Evolutionary conservation across 2,329 filamentous ascomycete genomes (phyloP).

Genomic region (Mycosphaerella arachidis): DNA sequence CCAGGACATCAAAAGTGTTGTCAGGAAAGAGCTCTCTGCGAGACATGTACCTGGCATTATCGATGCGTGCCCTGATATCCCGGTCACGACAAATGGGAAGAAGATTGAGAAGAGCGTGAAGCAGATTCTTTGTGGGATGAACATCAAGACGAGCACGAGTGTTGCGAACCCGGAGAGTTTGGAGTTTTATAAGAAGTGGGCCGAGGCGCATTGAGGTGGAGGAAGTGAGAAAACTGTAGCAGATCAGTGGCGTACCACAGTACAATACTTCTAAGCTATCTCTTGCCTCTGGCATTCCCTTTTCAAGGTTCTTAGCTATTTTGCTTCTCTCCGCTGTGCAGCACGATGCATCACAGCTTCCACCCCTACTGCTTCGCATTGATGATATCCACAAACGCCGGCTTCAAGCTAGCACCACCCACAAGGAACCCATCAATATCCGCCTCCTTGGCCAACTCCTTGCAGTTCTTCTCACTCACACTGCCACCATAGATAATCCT

Average conservation of each 20-base stretch:
- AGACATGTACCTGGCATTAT: conserved; percentile 83
- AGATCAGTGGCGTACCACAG: neutral
- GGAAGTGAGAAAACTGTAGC: neutral
- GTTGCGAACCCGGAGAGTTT: conserved; percentile 89
- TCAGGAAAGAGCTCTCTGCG: conserved; percentile 76
- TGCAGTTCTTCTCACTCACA: conserved; percentile 97
- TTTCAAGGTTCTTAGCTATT: neutral
- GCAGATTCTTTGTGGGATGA: conserved; percentile 84
- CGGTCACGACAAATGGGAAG: conserved; percentile 90
- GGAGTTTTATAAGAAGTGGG: conserved; percentile 83
- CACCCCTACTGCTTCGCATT: conserved; percentile 48
- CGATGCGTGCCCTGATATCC: conserved; percentile 79
- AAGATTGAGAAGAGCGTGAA: conserved; percentile 98
- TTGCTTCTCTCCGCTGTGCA: no score
- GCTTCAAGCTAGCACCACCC: conserved; percentile 93
- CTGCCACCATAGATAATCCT: conserved; percentile 95
- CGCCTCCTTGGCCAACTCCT: conserved; percentile 80
- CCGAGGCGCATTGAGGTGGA: conserved; percentile 44
- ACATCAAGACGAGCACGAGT: conserved; percentile 83
- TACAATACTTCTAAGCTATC: neutral
- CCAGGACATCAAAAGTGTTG: conserved; percentile 58
- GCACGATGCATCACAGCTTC: neutral
- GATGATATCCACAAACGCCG: conserved; percentile 75
- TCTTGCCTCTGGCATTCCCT: neutral
- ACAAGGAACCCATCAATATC: conserved; percentile 99